Percentiles rank a stretch among this genome's conserved stretches.
These are phyloP conservation scores for Hypomontagnella submonticulosa DNA, from an alignment of 495 filamentous ascomycete genomes.

Conservation along the genomic window DNA sequence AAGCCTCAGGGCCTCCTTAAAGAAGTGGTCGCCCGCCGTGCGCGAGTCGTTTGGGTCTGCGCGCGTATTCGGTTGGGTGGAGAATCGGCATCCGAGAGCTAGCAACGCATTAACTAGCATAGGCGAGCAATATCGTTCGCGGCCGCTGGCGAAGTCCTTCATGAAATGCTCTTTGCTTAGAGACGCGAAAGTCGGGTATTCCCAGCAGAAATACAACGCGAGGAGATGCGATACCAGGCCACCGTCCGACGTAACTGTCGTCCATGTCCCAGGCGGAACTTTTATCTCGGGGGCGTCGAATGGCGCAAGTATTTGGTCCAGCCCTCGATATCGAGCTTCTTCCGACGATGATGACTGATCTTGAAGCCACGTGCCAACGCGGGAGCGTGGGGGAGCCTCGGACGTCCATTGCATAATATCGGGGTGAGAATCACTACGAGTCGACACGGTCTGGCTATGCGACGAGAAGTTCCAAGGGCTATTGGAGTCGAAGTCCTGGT, in stretches of 20 bases:
- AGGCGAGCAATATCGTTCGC: conserved; percentile 72
- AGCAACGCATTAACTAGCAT: conserved; percentile 81
- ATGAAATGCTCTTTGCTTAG: conserved; percentile 79
- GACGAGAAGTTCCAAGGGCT: conserved; percentile 58
- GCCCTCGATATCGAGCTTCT: conserved; percentile 41
- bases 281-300: conserved; percentile 49
- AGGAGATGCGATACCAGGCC: conserved; percentile 71
- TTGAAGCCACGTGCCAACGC: conserved; percentile 55
- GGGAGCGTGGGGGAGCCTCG: conserved; percentile 51
- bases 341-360: conserved; percentile 41
- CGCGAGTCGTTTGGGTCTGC: conserved; percentile 67
- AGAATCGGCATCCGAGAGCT: conserved; percentile 78
- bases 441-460: conserved; percentile 52
- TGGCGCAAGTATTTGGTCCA: conserved; percentile 54
- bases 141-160: conserved; percentile 66
- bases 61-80: conserved; percentile 70
- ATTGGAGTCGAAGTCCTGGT: conserved; percentile 51
- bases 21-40: conserved; percentile 79
- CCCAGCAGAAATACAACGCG: conserved; percentile 82
- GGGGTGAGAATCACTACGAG: conserved; percentile 53
- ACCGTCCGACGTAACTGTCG: conserved; percentile 67
- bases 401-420: conserved; percentile 54
- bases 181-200: conserved; percentile 77
- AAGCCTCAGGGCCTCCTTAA: conserved; percentile 70
- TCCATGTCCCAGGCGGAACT: conserved; percentile 64